Percentiles rank a stretch among this genome's conserved stretches.
Evolutionary conservation across 2,329 filamentous ascomycete genomes (phyloP).

Genomic region (Venturia effusa): DNA sequence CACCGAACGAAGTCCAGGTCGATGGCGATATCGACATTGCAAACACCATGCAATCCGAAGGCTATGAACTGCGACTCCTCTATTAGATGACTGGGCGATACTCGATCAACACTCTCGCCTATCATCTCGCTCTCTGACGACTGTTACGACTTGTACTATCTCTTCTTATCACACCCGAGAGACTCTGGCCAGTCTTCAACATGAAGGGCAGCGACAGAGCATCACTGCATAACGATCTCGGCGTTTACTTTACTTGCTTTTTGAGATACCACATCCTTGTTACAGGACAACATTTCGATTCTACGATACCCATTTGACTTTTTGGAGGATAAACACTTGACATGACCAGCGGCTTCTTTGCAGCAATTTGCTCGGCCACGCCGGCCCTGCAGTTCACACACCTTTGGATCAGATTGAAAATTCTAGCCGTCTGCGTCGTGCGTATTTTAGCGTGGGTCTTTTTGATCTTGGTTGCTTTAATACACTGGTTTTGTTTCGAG

Average conservation of each 20-base stretch:
- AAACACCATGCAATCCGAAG: conserved; percentile 33
- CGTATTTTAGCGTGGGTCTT: not conserved
- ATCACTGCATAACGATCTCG: not conserved
- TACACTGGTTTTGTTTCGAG: not conserved
- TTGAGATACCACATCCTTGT: not conserved
- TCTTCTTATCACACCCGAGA: not conserved
- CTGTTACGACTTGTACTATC: conserved; percentile 3
- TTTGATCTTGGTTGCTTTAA: not conserved
- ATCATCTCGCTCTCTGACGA: not conserved
- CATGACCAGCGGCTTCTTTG: not conserved
- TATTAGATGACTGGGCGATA: conserved; percentile 22
- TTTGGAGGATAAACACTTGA: not conserved
- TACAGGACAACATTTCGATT: conserved; percentile 3
- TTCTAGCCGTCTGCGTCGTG: not conserved
- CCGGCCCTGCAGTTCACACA: not conserved
- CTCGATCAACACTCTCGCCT: not conserved
- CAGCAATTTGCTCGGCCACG: not conserved
- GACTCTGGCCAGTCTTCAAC: not conserved
- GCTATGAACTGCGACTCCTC: conserved; percentile 39
- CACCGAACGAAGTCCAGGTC: conserved; percentile 35
- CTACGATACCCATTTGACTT: conserved; percentile 11
- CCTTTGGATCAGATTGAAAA: not conserved
- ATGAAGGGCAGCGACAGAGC: not conserved
- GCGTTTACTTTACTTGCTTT: not conserved
- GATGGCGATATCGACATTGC: conserved; percentile 35